Percentiles rank a stretch among this genome's conserved stretches.
These are phyloP conservation scores for Coniosporium apollinis DNA, from an alignment of 495 filamentous ascomycete genomes.

Conservation along the genomic window DNA sequence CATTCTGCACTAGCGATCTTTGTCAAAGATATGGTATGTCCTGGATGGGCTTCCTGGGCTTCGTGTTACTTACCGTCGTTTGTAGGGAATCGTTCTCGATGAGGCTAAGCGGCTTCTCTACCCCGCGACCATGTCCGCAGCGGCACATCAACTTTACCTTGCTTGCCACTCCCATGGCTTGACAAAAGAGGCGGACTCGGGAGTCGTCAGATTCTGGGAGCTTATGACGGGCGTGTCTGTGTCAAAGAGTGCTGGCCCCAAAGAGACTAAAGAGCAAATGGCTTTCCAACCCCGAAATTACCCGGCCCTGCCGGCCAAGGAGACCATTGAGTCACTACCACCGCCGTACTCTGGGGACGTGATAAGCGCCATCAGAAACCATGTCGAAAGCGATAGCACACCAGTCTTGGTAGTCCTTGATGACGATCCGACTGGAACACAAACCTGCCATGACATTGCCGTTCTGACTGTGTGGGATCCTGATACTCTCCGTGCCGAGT, in stretches of 20 bases:
- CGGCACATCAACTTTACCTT: neutral
- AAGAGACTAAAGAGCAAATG: neutral
- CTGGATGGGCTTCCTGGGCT: neutral
- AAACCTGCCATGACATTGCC: slow-evolving; percentile 38
- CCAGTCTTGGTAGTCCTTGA: slow-evolving; percentile 32
- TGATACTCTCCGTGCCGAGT: slow-evolving; percentile 26
- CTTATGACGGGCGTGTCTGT: neutral
- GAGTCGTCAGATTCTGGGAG: neutral
- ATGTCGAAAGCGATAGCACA: neutral
- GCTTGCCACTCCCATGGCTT: neutral
- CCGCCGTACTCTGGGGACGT: neutral
- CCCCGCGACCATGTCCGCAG: neutral
- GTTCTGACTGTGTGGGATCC: slow-evolving; percentile 39
- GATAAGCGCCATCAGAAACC: neutral
- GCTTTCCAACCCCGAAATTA: neutral
- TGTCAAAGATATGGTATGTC: slow-evolving; percentile 47
- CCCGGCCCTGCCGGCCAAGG: neutral
- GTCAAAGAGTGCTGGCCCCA: neutral
- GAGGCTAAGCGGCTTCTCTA: neutral
- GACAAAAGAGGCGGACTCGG: neutral
- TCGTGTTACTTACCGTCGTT: too few relatives aligned
- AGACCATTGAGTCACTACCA: neutral
- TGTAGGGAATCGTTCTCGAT: neutral
- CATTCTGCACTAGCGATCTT: slow-evolving; percentile 58
- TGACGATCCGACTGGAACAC: slow-evolving; percentile 40